Percentiles rank a stretch among this genome's conserved stretches.
phyloP scores from a whole-genome alignment of 176 grass and related monocot genomes.

The Eragrostis curvula region DNA sequence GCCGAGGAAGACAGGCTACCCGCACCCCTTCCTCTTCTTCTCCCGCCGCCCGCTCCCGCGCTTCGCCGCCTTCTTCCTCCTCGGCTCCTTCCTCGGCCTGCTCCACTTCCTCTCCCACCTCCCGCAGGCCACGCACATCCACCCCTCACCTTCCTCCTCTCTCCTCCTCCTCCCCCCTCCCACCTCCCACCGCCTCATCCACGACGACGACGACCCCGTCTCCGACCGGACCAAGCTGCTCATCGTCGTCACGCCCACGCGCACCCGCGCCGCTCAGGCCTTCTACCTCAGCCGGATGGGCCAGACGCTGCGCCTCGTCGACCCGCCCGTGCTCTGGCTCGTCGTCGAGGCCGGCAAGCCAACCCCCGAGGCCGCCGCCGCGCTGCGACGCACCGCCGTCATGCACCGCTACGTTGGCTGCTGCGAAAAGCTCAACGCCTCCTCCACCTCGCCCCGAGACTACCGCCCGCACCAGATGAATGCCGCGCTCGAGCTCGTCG shows the following conservation, averaged over 20 bases:
- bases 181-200: background rate
- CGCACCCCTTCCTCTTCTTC: slow-evolving; percentile 42
- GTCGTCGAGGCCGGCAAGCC: slow-evolving; percentile 76
- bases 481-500: slow-evolving; percentile 76
- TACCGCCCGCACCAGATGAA: slow-evolving; percentile 77
- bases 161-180: background rate
- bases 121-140: slow-evolving; percentile 34
- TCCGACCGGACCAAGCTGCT: slow-evolving; percentile 34
- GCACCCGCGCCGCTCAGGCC: slow-evolving; percentile 63
- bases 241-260: slow-evolving; percentile 81
- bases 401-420: slow-evolving; percentile 82
- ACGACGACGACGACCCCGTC: no score
- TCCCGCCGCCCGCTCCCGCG: slow-evolving; percentile 51
- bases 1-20: slow-evolving; percentile 10
- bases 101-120: slow-evolving; percentile 69
- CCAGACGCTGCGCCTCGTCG: slow-evolving; percentile 77
- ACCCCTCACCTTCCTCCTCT: background rate
- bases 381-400: slow-evolving; percentile 68
- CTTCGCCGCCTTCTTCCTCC: slow-evolving; percentile 77
- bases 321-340: slow-evolving; percentile 69
- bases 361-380: slow-evolving; percentile 65
- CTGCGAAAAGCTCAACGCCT: slow-evolving; percentile 37
- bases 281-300: slow-evolving; percentile 80
- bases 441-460: background rate
- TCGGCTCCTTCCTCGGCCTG: slow-evolving; percentile 81